Base-by-base conservation (phyloP, 768 basidiomycete genomes). In the Suillus sp. region DNA sequence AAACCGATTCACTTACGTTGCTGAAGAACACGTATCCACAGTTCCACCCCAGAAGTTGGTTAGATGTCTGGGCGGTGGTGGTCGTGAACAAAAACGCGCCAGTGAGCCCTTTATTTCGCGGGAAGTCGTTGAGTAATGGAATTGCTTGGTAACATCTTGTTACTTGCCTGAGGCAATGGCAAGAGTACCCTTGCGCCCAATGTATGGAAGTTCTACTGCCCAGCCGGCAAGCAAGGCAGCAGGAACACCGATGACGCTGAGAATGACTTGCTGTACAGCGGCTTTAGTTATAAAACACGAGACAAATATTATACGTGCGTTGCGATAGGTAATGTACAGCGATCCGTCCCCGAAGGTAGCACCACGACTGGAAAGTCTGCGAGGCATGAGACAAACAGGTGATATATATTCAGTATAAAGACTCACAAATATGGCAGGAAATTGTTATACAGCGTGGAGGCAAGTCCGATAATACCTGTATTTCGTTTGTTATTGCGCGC, bases 21-120 rank as follows among this genome's bases (percentile, higher is more conserved):
- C 83, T 86, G 65, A 75, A 81, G 70, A 89, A 88, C n/a, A 78
- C 80, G 66, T 89, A 90, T 10, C 83, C 89, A 70, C 90, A 93
- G 74, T 92, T 92, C 91, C 91, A 93, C 54, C 86, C 91, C 30
- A 93, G 79, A 47, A 92, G 80, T 32, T 84, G 80, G 64, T 87
- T 80, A 9, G 87, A 90, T 63, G 82, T 86, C 67, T 84, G 81
- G 35, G 91, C 83, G n/a, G 90, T 92, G 51, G 91, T 92, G 37
- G 84, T 87, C 66, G 81, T 86, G 69, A 90, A 88, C 53, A 94
- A 82, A 77, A 92, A 92, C 14, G 80, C 81, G 18, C 90, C 91
- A 13, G 91, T 92, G 69, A 92, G 80, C 71, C 82, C 86, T 88
- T 76, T 71, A 71, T 81, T 80, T 73, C 76, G 77, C 78, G 70